Conservation (phyloP, 495 filamentous ascomycete species). For the Hypoxylon fragiforme region DNA sequence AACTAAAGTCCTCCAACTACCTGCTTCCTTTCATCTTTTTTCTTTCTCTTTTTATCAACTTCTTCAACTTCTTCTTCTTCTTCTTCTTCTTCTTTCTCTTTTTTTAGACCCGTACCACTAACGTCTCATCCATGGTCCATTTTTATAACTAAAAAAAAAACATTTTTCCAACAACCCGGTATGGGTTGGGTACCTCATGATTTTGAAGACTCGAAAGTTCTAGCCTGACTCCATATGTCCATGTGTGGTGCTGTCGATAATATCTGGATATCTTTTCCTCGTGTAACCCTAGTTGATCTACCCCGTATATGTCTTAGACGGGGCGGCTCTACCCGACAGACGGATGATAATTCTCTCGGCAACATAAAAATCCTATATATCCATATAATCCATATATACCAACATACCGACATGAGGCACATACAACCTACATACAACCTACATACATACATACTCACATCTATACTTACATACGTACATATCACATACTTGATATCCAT, state of each 20-base stretch:
- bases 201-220: neutral
- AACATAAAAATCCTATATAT: neutral
- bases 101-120: conserved; percentile 22
- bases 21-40: no score
- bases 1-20: no score
- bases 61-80: no score
- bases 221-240: neutral
- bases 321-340: neutral
- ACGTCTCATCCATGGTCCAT: conserved; percentile 12
- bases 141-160: conserved; percentile 1
- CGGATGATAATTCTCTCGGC: neutral
- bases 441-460: no score
- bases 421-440: no score
- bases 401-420: no score
- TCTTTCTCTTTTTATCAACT: no score
- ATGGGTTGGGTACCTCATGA: no score
- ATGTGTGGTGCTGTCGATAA: neutral
- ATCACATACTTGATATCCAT: no score
- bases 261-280: neutral
- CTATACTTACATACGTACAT: no score
- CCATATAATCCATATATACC: no score
- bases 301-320: neutral
- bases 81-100: conserved; percentile 7
- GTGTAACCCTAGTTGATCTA: neutral
- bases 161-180: no score